Percentiles rank a stretch among this genome's conserved stretches.
Evolutionary conservation across 257 asterid species (phyloP).

Genomic region (Ophiorrhiza pumila): DNA sequence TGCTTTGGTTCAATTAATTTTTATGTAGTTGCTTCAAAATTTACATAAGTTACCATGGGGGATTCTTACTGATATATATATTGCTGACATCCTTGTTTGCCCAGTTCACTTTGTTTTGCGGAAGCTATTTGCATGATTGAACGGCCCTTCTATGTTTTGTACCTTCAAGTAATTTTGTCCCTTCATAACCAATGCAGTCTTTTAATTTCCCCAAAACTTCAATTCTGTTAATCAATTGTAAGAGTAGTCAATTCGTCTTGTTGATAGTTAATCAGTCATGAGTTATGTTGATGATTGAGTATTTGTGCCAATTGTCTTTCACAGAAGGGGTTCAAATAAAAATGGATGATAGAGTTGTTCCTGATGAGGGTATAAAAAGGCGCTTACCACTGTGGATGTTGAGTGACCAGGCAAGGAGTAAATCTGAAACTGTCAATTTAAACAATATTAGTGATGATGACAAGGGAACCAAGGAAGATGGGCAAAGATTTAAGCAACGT

Average conservation of each 20-base stretch:
- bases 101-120: neutral
- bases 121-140: no score
- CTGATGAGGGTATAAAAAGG: slow-evolving; percentile 12
- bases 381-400: slow-evolving; percentile 30
- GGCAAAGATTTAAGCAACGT: neutral
- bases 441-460: neutral
- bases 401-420: slow-evolving; percentile 3
- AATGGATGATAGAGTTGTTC: neutral
- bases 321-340: neutral
- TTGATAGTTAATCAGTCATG: neutral
- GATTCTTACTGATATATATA: no score
- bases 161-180: no score
- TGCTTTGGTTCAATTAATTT: neutral
- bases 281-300: neutral
- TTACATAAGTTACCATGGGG: neutral
- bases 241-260: neutral
- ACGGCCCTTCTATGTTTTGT: no score
- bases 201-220: neutral
- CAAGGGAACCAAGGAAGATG: neutral
- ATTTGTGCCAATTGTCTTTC: neutral
- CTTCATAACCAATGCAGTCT: neutral
- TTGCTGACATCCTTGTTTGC: no score
- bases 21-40: neutral
- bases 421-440: neutral
- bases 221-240: neutral